A percentile compares a stretch with the other conserved stretches of the same genome.
These are phyloP conservation scores for Salix koriyanagi DNA, from an alignment of 345 rosid species.

Conservation along the genomic window DNA sequence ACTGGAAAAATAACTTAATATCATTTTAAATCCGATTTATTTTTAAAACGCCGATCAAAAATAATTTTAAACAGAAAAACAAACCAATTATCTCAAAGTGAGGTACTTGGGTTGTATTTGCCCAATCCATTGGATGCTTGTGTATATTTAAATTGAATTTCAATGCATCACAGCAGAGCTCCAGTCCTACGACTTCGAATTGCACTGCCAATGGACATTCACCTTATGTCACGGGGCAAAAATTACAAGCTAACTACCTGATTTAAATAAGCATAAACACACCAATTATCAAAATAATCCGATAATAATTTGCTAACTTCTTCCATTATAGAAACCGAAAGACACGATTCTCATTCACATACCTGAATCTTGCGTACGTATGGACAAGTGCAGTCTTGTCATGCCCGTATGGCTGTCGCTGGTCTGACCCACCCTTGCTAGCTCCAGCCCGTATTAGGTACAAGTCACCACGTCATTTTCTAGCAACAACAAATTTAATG, in stretches of 20 bases:
- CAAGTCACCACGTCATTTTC: slow-evolving; percentile 7
- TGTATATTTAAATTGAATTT: no score
- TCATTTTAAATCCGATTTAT: no score
- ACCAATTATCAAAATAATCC: background rate
- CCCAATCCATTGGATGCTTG: no score
- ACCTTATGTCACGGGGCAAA: background rate
- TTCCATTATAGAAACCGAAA: background rate
- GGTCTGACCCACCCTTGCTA: background rate
- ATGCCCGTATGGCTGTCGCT: slow-evolving; percentile 3
- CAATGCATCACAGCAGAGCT: background rate
- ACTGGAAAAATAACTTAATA: no score
- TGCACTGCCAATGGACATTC: background rate
- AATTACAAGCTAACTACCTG: slow-evolving; percentile 4
- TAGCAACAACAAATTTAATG: background rate
- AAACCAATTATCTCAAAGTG: no score
- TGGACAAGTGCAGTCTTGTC: slow-evolving; percentile 2
- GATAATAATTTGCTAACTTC: slow-evolving; percentile 1
- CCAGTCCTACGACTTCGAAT: background rate
- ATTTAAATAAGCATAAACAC: background rate
- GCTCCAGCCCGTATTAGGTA: background rate
- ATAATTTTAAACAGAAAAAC: no score
- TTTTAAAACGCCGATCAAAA: no score
- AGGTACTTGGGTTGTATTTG: background rate
- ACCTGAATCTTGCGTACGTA: background rate
- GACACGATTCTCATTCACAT: background rate